A percentile compares a stretch with the other conserved stretches of the same genome.
These are phyloP conservation scores for Penicillium taxi DNA, from an alignment of 495 filamentous ascomycete species.

Conservation along the genomic window DNA sequence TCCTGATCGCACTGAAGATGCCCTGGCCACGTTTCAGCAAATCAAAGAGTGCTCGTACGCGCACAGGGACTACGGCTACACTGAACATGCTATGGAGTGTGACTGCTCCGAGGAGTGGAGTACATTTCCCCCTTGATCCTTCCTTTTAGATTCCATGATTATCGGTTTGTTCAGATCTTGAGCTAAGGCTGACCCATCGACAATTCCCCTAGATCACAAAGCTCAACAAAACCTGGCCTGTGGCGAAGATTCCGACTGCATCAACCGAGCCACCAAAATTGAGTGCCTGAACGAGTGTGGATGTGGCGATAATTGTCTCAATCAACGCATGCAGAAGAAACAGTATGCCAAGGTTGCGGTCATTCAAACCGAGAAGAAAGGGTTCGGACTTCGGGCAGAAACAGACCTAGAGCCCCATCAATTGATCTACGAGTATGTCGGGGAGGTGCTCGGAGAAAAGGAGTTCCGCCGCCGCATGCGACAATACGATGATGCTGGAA, in stretches of 20 bases:
- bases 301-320: slow-evolving; percentile 82
- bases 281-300: slow-evolving; percentile 80
- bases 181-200: slow-evolving; percentile 1
- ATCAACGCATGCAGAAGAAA: slow-evolving; percentile 87
- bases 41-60: slow-evolving; percentile 81
- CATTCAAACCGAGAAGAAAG: slow-evolving; percentile 96
- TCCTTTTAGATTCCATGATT: slow-evolving; percentile 1
- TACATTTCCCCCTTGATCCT: slow-evolving; percentile 46
- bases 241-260: slow-evolving; percentile 95
- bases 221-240: slow-evolving; percentile 70
- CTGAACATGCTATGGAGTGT: slow-evolving; percentile 90
- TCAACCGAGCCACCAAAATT: slow-evolving; percentile 97
- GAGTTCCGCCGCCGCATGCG: slow-evolving; percentile 81
- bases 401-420: slow-evolving; percentile 66
- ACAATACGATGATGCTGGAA: slow-evolving; percentile 88
- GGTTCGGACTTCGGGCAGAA: slow-evolving; percentile 82
- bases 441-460: slow-evolving; percentile 91
- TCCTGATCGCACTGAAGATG: slow-evolving; percentile 66
- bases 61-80: slow-evolving; percentile 78
- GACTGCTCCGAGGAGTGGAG: slow-evolving; percentile 95
- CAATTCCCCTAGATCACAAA: slow-evolving; percentile 47
- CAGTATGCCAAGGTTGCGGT: slow-evolving; percentile 88
- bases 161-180: background rate
- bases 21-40: slow-evolving; percentile 66
- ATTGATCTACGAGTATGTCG: slow-evolving; percentile 97